Evolutionary conservation across 495 filamentous ascomycete genomes (phyloP), one percentile per base, ranked within the genome.

Genomic region (Penicillium silybi): DNA sequence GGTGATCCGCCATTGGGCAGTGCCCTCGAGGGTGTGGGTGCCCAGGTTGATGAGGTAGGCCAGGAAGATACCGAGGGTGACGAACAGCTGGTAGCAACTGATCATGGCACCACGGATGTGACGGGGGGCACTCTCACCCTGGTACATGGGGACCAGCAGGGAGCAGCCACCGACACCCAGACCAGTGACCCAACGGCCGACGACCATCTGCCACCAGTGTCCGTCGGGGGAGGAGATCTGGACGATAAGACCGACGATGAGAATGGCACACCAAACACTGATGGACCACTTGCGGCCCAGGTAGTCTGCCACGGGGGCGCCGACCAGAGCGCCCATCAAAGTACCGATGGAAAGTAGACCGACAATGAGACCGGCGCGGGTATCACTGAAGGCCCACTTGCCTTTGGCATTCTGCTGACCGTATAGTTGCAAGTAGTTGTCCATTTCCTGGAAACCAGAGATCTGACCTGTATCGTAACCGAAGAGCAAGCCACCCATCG

Each of bases 41-140:
- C 87, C 88, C 64, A 79, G 86, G 67, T 93, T 90, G 73, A 92
- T 83, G 62, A 83, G 83, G 67, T 90, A 83, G 45, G 88, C 85
- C 6, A 84, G 75, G 71, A 90, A 89, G 68, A 92, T 95, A 52
- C 90, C 90, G 34, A 90, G 69, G 8, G 90, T 92, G 71, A 95
- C 88, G 68, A 93, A 90, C 1, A 95, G 81, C 69, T 95, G 89
- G 71, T 95, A 93, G 73, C 76, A 71, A 79, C 78, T 70, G 48
- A 89, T 80, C 53, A 88, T 74, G 38, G 86, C 72, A 63, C 85
- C 85, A 57, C 86, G 82, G 52, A 89, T 74, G 41, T 84, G 79
- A 50, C 75, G 72, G 4, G 85, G 85, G 15, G 79, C 81, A 46
- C 82, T 85, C 66, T 89, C 86, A 50, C 82, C 80, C 67, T 86